phyloP scores from a whole-genome alignment of 2,329 filamentous ascomycete species.

The Trichophyton verrucosum region DNA sequence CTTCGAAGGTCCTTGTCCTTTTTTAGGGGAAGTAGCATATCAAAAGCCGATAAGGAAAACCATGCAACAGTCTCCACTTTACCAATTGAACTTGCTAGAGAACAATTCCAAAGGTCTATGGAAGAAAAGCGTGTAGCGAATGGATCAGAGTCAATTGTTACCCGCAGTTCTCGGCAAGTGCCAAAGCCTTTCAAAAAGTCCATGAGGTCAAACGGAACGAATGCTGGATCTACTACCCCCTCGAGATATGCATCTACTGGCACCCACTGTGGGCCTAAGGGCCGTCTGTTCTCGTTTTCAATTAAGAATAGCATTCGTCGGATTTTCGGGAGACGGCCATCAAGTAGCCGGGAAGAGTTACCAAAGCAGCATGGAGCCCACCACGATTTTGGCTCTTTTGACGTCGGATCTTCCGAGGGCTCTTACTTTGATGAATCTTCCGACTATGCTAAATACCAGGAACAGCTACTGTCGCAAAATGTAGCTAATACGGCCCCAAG shows the following conservation, averaged over 20 bases:
- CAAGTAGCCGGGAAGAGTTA: neutral
- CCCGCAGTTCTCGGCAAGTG: slow-evolving; percentile 18
- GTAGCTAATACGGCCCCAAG: slow-evolving; percentile 11
- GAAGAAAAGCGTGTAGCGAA: slow-evolving; percentile 13
- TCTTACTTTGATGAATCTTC: neutral
- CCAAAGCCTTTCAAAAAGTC: slow-evolving; percentile 29
- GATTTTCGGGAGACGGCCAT: slow-evolving; percentile 27
- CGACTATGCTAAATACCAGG: neutral
- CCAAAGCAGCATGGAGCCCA: neutral
- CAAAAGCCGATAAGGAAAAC: slow-evolving; percentile 14
- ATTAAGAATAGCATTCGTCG: slow-evolving; percentile 32
- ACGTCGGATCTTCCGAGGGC: neutral
- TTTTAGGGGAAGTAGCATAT: slow-evolving; percentile 20
- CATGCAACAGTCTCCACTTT: slow-evolving; percentile 13
- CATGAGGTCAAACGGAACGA: slow-evolving; percentile 17
- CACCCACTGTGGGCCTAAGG: slow-evolving; percentile 16
- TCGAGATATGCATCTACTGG: slow-evolving; percentile 8
- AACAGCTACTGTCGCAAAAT: neutral
- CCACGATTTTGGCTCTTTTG: neutral
- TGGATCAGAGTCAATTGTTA: slow-evolving; percentile 8
- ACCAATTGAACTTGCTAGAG: slow-evolving; percentile 29
- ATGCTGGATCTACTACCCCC: neutral
- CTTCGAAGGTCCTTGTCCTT: slow-evolving; percentile 35
- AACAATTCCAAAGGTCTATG: slow-evolving; percentile 25
- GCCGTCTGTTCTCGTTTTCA: slow-evolving; percentile 30